Conservation (phyloP, 2,329 filamentous ascomycete genomes). For the Blastomyces silverae region DNA sequence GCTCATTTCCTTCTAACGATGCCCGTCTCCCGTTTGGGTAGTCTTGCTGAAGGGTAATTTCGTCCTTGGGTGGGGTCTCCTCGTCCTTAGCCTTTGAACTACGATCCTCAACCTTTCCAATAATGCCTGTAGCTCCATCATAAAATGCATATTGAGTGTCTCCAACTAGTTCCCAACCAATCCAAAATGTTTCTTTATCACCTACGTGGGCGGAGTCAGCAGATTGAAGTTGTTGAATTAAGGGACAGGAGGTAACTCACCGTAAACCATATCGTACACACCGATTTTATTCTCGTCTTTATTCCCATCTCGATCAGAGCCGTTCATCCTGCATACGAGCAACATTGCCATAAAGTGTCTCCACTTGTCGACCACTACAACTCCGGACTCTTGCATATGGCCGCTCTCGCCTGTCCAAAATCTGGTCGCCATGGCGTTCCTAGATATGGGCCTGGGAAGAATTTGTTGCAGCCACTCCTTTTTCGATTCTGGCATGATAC, state of each 20-base stretch:
- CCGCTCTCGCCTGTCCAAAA: background rate
- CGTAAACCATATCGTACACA: background rate
- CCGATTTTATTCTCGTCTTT: background rate
- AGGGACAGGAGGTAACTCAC: too few species aligned
- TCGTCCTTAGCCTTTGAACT: background rate
- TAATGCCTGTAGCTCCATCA: background rate
- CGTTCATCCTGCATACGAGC: slow-evolving; percentile 1
- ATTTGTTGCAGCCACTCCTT: background rate
- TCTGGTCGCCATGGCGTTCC: background rate
- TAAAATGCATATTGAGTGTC: background rate
- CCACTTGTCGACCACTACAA: background rate
- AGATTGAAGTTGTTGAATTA: background rate
- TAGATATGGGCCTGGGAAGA: background rate
- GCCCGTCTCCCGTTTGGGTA: background rate
- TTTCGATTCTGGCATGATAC: background rate
- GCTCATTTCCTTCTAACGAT: background rate
- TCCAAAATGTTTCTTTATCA: background rate
- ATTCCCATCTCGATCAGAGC: background rate
- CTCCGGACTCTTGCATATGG: background rate
- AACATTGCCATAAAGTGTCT: background rate
- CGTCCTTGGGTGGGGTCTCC: background rate
- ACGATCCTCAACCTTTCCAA: background rate
- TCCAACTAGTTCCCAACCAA: background rate
- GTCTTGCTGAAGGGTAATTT: background rate
- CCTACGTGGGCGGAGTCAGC: background rate